Evolutionary conservation across 2,329 filamentous ascomycete species (phyloP).

Genomic region (Aspergillus chevalieri): DNA sequence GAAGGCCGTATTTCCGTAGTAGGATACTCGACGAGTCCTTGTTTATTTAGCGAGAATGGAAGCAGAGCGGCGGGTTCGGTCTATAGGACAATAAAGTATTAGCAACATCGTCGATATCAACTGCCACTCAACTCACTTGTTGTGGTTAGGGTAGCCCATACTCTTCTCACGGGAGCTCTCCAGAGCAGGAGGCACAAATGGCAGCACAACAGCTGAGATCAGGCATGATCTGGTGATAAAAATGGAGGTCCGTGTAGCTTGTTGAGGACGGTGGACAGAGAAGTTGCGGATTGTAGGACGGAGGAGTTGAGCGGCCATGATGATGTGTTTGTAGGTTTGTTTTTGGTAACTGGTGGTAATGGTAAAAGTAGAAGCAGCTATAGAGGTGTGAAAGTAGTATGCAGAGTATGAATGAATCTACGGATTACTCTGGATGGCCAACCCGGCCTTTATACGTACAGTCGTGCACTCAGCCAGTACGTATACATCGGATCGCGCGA

Average conservation of each 20-base stretch:
- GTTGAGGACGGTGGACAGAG: conserved; percentile 37
- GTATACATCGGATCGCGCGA: background rate
- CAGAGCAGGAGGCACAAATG: conserved; percentile 43
- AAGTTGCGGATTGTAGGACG: conserved; percentile 40
- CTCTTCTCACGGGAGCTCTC: conserved; percentile 40
- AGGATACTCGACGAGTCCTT: too few species aligned
- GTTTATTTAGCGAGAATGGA: conserved; percentile 31
- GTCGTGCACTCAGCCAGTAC: background rate
- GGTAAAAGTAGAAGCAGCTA: background rate
- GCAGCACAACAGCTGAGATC: conserved; percentile 38
- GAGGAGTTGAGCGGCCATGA: conserved; percentile 17
- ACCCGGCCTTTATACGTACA: background rate
- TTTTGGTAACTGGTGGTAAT: background rate
- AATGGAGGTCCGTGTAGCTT: conserved; percentile 34
- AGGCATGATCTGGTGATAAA: conserved; percentile 38
- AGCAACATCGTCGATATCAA: conserved; percentile 3
- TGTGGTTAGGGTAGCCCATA: conserved; percentile 30
- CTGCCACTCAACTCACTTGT: conserved; percentile 25
- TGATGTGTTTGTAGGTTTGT: background rate
- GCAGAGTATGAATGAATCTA: background rate
- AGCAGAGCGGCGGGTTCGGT: conserved; percentile 36
- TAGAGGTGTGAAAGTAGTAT: background rate
- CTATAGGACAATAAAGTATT: conserved; percentile 15
- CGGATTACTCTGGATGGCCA: too few species aligned
- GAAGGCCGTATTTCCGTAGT: too few species aligned